A percentile compares a stretch with the other conserved stretches of the same genome.
Conservation (phyloP, 225 moss, liverwort and hornwort genomes). For the Asterella californica region DNA sequence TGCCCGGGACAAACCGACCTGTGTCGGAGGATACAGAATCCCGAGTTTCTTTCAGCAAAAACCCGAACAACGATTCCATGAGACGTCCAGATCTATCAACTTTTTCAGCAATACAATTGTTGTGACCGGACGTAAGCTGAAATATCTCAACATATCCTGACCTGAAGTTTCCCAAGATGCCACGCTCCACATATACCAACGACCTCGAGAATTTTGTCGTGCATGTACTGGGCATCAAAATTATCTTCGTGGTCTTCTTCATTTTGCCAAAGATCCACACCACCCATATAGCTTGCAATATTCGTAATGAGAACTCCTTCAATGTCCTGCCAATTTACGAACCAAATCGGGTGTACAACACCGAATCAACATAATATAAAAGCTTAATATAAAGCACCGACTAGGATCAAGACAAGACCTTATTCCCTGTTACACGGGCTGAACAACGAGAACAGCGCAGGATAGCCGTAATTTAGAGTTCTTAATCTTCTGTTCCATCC, state of each 20-base stretch:
- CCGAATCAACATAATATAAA: not conserved
- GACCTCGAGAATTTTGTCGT: constrained; percentile 53
- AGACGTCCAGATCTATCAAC: too few relatives aligned
- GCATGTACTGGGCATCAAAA: constrained; percentile 53
- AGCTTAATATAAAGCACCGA: not conserved
- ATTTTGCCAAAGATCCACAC: constrained; percentile 59
- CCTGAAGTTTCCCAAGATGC: constrained; percentile 61
- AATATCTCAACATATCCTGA: not conserved
- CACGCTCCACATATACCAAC: constrained; percentile 62
- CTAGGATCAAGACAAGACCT: not conserved
- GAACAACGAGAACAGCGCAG: not conserved
- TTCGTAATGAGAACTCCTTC: constrained; percentile 55
- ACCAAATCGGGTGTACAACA: not conserved
- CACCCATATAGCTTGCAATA: constrained; percentile 59
- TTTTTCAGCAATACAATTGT: too few relatives aligned
- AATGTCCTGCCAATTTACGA: constrained; percentile 37
- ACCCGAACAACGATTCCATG: not conserved
- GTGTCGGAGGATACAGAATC: not conserved
- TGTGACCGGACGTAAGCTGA: not conserved
- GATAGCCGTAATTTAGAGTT: not conserved
- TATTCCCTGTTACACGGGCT: not conserved
- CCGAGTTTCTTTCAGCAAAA: not conserved
- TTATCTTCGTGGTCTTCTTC: constrained; percentile 60
- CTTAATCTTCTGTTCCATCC: too few relatives aligned
- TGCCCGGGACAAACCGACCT: constrained; percentile 54